Evolutionary conservation across 2,329 filamentous ascomycete genomes (phyloP).

Genomic region (Aspergillus spinulosporus): DNA sequence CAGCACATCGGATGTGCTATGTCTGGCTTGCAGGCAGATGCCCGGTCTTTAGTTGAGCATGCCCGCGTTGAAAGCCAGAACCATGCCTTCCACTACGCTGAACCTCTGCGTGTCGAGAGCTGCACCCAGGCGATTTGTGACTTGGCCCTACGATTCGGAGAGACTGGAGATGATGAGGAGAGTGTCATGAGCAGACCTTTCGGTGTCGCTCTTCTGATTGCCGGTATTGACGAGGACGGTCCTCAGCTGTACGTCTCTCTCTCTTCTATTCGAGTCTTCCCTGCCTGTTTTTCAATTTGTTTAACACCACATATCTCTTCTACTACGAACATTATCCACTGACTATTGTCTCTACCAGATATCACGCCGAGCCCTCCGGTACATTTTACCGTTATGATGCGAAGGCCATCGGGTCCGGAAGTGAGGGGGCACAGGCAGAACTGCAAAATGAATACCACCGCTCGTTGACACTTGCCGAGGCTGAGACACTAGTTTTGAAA

Average conservation of each 20-base stretch:
- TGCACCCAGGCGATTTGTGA: constrained; percentile 99
- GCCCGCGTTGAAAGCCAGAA: constrained; percentile 96
- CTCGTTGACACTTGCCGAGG: constrained; percentile 88
- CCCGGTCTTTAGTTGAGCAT: constrained; percentile 96
- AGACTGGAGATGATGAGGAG: constrained; percentile 96
- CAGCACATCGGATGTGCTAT: constrained; percentile 98
- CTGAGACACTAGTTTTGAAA: constrained; percentile 93
- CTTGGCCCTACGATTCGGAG: constrained; percentile 90
- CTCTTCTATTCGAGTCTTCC: not conserved
- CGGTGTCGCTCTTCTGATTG: constrained; percentile 93
- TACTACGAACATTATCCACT: not conserved
- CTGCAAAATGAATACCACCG: constrained; percentile 99
- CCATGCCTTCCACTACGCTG: constrained; percentile 97
- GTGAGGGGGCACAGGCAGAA: constrained; percentile 95
- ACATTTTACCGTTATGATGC: constrained; percentile 99
- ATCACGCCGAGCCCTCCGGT: constrained; percentile 95
- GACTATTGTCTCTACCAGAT: constrained; percentile 50
- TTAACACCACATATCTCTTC: not conserved
- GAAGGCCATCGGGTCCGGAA: constrained; percentile 96
- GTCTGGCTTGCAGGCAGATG: constrained; percentile 96
- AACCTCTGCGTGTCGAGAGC: constrained; percentile 91
- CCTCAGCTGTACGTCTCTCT: constrained; percentile 70
- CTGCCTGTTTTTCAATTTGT: not conserved
- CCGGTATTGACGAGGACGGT: constrained; percentile 94
- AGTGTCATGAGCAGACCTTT: constrained; percentile 98